phyloP scores from a whole-genome alignment of 495 filamentous ascomycete species.

The Podospora fimiseda region DNA sequence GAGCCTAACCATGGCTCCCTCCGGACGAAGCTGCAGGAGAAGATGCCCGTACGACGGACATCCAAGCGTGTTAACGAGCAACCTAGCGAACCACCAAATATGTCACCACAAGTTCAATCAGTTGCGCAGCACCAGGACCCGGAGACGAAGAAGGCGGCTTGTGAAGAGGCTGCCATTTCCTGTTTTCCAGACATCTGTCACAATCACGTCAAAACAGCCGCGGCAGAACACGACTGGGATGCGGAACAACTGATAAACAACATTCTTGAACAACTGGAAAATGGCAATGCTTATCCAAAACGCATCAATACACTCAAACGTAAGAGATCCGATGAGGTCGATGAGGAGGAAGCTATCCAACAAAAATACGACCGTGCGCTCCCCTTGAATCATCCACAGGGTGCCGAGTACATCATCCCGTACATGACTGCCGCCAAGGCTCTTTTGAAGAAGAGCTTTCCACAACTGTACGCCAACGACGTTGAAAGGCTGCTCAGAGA shows the following conservation, averaged over 20 bases:
- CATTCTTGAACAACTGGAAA: slow-evolving; percentile 32
- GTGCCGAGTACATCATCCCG: slow-evolving; percentile 3
- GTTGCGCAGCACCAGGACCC: neutral
- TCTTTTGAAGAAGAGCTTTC: slow-evolving; percentile 24
- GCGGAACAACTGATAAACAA: slow-evolving; percentile 14
- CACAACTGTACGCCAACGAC: slow-evolving; percentile 15
- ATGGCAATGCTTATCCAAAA: slow-evolving; percentile 28
- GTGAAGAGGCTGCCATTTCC: slow-evolving; percentile 19
- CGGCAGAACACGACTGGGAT: slow-evolving; percentile 10
- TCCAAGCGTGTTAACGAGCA: neutral
- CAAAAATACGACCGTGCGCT: slow-evolving; percentile 7
- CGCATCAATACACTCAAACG: slow-evolving; percentile 24
- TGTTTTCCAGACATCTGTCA: slow-evolving; percentile 38
- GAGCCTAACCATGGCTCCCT: too few species aligned
- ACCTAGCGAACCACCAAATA: neutral
- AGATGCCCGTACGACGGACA: too few species aligned
- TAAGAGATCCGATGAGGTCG: slow-evolving; percentile 24
- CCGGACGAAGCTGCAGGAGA: too few species aligned
- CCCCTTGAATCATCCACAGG: neutral
- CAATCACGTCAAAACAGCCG: slow-evolving; percentile 20
- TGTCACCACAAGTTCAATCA: slow-evolving; percentile 5
- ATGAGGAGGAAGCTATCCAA: slow-evolving; percentile 11
- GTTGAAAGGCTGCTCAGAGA: slow-evolving; percentile 11
- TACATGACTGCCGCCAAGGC: slow-evolving; percentile 10
- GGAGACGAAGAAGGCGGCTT: neutral